Conservation (phyloP, 2,329 filamentous ascomycete species). For the Botrytis fabae region DNA sequence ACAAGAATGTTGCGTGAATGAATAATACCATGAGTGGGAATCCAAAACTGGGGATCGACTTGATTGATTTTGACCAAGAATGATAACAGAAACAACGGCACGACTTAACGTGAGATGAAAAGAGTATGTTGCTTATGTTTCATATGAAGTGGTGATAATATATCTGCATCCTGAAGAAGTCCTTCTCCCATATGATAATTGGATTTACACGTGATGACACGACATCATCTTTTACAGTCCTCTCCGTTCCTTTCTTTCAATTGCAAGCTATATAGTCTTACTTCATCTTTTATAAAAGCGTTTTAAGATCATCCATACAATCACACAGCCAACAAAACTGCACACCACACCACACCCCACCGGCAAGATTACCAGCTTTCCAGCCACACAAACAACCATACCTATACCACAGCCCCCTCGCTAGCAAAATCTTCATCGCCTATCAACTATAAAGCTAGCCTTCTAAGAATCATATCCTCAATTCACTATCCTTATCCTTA, state of each 20-base stretch:
- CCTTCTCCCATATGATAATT: not conserved
- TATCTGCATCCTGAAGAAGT: not conserved
- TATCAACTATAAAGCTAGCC: no score
- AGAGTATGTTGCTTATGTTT: not conserved
- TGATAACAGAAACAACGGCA: fast-evolving
- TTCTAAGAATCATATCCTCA: no score
- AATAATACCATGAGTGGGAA: not conserved
- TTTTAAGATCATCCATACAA: no score
- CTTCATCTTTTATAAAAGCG: not conserved
- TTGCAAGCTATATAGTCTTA: not conserved
- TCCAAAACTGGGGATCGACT: not conserved
- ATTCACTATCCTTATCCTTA: no score
- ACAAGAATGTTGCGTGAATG: not conserved
- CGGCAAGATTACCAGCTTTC: no score
- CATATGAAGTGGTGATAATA: not conserved
- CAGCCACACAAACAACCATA: no score
- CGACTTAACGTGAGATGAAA: not conserved
- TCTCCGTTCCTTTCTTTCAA: not conserved
- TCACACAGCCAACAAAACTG: no score
- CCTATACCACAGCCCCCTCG: no score
- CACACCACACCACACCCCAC: no score
- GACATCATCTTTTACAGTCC: not conserved
- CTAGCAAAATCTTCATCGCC: no score
- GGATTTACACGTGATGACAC: not conserved
- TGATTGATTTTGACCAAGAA: not conserved